phyloP scores from a whole-genome alignment of 306 rosid species.

The Calophaca sinica region DNA sequence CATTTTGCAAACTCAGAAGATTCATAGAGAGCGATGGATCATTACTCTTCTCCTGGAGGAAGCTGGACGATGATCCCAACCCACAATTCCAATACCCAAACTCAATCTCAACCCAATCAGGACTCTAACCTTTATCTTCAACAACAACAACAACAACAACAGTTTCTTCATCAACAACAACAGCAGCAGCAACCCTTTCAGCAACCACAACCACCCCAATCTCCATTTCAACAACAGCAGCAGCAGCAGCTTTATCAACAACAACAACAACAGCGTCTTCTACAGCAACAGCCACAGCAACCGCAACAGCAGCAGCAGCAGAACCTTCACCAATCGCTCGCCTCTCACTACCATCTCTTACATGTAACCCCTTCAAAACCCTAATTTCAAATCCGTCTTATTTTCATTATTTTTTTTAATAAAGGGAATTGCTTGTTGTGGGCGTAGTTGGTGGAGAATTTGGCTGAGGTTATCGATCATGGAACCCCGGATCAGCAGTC shows the following conservation, averaged over 20 bases:
- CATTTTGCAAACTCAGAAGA: background rate
- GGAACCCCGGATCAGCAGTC: slow-evolving; percentile 86
- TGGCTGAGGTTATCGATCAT: slow-evolving; percentile 74
- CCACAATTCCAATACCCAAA: slow-evolving; percentile 64
- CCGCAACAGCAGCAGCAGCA: slow-evolving; percentile 49
- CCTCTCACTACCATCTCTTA: slow-evolving; percentile 86
- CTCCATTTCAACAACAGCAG: slow-evolving; percentile 52
- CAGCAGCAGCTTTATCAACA: slow-evolving; percentile 60
- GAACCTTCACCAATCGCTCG: slow-evolving; percentile 83
- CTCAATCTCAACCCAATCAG: slow-evolving; percentile 58
- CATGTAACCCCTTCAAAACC: slow-evolving; percentile 51
- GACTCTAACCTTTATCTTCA: slow-evolving; percentile 66
- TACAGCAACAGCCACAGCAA: slow-evolving; percentile 46
- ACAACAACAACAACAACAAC: slow-evolving; percentile 60
- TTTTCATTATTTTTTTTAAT: background rate
- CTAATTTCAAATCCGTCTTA: background rate
- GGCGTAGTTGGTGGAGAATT: slow-evolving; percentile 82
- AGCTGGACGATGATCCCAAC: slow-evolving; percentile 86
- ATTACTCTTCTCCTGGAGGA: slow-evolving; percentile 70
- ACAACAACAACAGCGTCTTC: slow-evolving; percentile 58
- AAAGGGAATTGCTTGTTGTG: slow-evolving; percentile 29
- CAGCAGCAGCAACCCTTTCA: slow-evolving; percentile 53
- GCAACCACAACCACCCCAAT: slow-evolving; percentile 47
- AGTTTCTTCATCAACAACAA: slow-evolving; percentile 56
- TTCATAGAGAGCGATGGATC: slow-evolving; percentile 55